Percentiles rank a stretch among this genome's conserved stretches.
Evolutionary conservation across 1,284 basidiomycete genomes (phyloP).

Genomic region (Moniliella sp.): DNA sequence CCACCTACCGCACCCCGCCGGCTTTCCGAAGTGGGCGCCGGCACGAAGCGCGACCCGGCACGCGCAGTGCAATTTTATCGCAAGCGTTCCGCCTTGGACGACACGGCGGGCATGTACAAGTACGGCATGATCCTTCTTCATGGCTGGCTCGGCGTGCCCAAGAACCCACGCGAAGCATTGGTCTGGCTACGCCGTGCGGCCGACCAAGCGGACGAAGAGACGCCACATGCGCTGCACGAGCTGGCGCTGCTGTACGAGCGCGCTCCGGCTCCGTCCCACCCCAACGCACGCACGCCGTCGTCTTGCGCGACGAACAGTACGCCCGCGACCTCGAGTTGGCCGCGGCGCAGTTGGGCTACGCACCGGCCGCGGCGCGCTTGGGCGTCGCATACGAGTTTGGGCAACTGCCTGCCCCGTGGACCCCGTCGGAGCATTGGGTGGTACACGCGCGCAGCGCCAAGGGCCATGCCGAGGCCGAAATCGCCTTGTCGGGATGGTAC

Average conservation of each 20-base stretch:
- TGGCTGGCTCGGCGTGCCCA: conserved; percentile 80
- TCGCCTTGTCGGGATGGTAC: conserved; percentile 93
- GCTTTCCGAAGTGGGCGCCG: conserved; percentile 94
- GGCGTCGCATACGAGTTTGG: conserved; percentile 91
- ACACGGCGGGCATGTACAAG: conserved; percentile 98
- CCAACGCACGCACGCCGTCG: conserved; percentile 32
- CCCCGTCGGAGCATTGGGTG: conserved; percentile 74
- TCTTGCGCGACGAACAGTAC: conserved; percentile 46
- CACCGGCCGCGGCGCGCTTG: conserved; percentile 78
- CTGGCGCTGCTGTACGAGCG: conserved; percentile 66
- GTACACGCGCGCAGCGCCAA: conserved; percentile 97
- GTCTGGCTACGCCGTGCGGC: conserved; percentile 86
- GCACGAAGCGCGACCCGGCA: conserved; percentile 99
- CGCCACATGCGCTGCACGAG: conserved; percentile 90
- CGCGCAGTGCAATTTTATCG: conserved; percentile 74
- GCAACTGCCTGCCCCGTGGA: conserved; percentile 67
- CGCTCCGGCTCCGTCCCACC: conserved; percentile 26
- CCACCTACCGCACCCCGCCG: conserved; percentile 87
- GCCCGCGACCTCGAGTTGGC: conserved; percentile 73
- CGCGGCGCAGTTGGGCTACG: conserved; percentile 78
- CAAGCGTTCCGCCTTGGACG: conserved; percentile 88
- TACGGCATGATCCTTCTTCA: conserved; percentile 81
- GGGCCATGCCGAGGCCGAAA: conserved; percentile 76
- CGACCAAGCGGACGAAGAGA: conserved; percentile 90
- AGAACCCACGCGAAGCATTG: conserved; percentile 71